phyloP scores from a whole-genome alignment of 1,284 basidiomycete genomes.

The Sporisorium graminicola region DNA sequence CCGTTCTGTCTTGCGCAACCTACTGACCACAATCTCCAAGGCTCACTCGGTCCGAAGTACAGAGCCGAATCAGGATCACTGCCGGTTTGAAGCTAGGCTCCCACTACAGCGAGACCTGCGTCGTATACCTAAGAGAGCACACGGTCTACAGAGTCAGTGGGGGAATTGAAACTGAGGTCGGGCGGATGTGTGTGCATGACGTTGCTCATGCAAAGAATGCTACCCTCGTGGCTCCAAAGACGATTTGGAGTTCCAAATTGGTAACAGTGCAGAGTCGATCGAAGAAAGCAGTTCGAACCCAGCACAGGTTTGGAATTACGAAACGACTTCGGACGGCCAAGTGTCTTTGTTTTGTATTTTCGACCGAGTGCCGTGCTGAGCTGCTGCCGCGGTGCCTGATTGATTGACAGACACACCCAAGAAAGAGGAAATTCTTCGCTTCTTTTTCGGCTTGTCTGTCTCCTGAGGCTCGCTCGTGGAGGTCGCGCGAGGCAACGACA shows the following conservation, averaged over 20 bases:
- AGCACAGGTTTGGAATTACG: background rate
- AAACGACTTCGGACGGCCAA: background rate
- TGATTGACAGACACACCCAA: background rate
- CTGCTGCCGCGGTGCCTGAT: background rate
- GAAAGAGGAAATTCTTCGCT: background rate
- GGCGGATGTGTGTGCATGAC: background rate
- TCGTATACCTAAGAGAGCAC: too few relatives aligned
- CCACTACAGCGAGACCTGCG: too few relatives aligned
- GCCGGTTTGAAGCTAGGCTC: too few relatives aligned
- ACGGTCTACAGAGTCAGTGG: too few relatives aligned
- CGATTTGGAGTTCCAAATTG: background rate
- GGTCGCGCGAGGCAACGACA: conserved; percentile 3
- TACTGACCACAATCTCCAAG: too few relatives aligned
- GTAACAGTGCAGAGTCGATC: background rate
- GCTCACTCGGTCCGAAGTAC: too few relatives aligned
- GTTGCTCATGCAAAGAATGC: background rate
- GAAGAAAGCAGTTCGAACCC: background rate
- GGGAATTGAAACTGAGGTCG: too few relatives aligned
- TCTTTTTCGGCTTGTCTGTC: background rate
- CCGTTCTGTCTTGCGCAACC: too few relatives aligned
- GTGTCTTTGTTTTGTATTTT: background rate
- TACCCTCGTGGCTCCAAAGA: background rate
- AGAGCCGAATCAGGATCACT: too few relatives aligned
- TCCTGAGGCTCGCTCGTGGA: background rate
- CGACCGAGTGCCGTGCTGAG: too few relatives aligned